Evolutionary conservation across 768 basidiomycete species (phyloP).

Genomic region (Russula emetica): DNA sequence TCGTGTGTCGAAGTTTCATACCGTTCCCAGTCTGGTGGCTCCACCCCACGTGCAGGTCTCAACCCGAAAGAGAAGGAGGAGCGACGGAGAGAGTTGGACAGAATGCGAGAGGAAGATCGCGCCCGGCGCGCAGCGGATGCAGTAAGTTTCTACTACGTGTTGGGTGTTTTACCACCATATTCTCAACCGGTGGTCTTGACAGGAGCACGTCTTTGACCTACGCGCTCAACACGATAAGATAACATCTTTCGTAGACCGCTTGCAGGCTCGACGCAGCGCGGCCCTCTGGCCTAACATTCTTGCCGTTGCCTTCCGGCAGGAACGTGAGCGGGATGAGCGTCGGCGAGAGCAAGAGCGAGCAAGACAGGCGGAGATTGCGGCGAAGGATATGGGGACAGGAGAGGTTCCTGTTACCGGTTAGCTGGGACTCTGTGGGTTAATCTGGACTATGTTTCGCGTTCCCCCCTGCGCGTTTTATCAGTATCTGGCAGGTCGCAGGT

Average conservation of each 20-base stretch:
- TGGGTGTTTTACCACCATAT: background rate
- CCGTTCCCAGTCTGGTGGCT: constrained; percentile 22
- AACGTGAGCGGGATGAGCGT: constrained; percentile 25
- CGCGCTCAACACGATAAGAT: constrained; percentile 32
- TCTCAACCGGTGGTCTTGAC: background rate
- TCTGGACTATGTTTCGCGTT: constrained; percentile 13
- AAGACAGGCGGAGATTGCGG: constrained; percentile 2
- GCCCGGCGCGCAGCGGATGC: constrained; percentile 28
- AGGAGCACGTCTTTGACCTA: constrained; percentile 31
- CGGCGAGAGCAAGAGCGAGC: constrained; percentile 23
- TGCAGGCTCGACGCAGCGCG: constrained; percentile 25
- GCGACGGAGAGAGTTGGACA: constrained; percentile 31
- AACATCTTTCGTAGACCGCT: constrained; percentile 27
- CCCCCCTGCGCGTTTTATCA: constrained; percentile 4
- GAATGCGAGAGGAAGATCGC: constrained; percentile 33
- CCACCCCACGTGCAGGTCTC: constrained; percentile 29
- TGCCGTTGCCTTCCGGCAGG: constrained; percentile 26
- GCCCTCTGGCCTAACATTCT: constrained; percentile 30
- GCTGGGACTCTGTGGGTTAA: constrained; percentile 14
- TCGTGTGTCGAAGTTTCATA: constrained; percentile 1
- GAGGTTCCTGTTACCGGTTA: constrained; percentile 17
- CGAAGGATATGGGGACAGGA: constrained; percentile 17
- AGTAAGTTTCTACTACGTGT: constrained; percentile 16
- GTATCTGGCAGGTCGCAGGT: constrained; percentile 19
- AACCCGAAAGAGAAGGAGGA: constrained; percentile 31